Evolutionary conservation across 306 rosid genomes (phyloP).

Genomic region (Phaseolus lunatus): DNA sequence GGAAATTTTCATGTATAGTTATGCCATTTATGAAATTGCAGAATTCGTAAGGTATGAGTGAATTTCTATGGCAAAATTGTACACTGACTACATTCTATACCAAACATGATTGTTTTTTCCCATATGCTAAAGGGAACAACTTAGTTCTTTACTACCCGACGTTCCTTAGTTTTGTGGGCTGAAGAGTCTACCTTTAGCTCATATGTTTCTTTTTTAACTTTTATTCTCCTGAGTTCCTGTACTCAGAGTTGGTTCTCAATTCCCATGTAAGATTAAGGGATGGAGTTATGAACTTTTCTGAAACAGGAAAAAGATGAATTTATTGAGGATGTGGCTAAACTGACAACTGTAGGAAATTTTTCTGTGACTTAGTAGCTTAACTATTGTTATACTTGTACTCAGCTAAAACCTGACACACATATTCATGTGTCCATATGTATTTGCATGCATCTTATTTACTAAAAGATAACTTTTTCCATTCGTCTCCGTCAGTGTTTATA

Average conservation of each 20-base stretch:
- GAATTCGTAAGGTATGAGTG: conserved; percentile 1
- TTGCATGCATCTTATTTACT: neutral
- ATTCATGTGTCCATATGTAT: neutral
- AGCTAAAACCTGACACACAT: neutral
- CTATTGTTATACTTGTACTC: conserved; percentile 1
- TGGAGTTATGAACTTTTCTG: conserved; percentile 1
- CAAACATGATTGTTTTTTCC: neutral
- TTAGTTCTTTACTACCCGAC: conserved; percentile 24
- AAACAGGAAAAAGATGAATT: neutral
- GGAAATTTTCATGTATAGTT: neutral
- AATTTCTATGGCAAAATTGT: conserved; percentile 3
- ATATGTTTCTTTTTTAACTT: neutral
- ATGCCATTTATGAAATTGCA: neutral
- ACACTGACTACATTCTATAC: neutral
- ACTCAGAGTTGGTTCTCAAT: conserved; percentile 13
- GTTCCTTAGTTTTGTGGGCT: neutral
- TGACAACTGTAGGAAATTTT: neutral
- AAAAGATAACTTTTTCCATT: neutral
- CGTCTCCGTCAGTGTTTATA: neutral
- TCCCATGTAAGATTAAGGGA: conserved; percentile 15
- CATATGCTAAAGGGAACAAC: neutral
- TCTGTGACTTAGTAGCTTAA: neutral
- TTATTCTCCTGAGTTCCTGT: neutral
- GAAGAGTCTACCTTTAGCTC: neutral
- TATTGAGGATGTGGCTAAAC: conserved; percentile 8